Evolutionary conservation across 495 filamentous ascomycete genomes (phyloP).

Genomic region (Talaromyces proteolyticus): DNA sequence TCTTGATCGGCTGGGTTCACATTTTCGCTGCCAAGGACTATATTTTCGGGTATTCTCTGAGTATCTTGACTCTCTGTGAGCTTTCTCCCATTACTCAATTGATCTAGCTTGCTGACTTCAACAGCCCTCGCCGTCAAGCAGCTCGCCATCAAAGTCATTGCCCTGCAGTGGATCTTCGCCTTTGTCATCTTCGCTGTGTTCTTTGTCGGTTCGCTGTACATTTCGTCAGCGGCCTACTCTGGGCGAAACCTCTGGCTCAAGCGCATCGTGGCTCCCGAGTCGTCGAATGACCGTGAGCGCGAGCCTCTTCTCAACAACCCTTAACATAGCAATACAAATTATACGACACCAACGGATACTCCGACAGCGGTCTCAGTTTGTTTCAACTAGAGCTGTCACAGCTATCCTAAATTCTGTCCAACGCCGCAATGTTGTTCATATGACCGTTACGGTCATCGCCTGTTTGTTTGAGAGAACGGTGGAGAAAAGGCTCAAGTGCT

Average conservation of each 20-base stretch:
- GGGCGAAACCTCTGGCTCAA: constrained; percentile 44
- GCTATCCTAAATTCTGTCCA: too few relatives aligned
- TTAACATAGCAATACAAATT: constrained; percentile 3
- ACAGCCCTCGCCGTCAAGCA: constrained; percentile 70
- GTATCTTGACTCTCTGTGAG: constrained; percentile 62
- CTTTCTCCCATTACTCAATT: constrained; percentile 4
- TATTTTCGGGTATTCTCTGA: constrained; percentile 72
- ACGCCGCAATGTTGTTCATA: too few relatives aligned
- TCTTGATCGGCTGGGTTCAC: constrained; percentile 67
- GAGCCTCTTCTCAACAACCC: constrained; percentile 35
- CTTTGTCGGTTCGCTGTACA: constrained; percentile 54
- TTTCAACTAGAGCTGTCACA: too few relatives aligned
- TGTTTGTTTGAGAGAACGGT: too few relatives aligned
- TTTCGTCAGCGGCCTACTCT: constrained; percentile 59
- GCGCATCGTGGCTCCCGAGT: constrained; percentile 25
- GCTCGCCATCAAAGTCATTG: constrained; percentile 60
- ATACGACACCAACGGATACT: too few relatives aligned
- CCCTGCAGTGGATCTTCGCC: constrained; percentile 88
- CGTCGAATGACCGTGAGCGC: constrained; percentile 30
- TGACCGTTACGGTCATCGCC: too few relatives aligned
- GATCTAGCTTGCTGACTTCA: background rate
- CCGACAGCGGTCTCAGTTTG: too few relatives aligned
- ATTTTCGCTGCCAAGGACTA: constrained; percentile 70
- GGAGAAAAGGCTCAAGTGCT: too few relatives aligned
- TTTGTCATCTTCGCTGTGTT: constrained; percentile 75